A percentile compares a stretch with the other conserved stretches of the same genome.
These are phyloP conservation scores for Isatis lusitanica DNA, from an alignment of 441 rosid species.

Conservation along the genomic window DNA sequence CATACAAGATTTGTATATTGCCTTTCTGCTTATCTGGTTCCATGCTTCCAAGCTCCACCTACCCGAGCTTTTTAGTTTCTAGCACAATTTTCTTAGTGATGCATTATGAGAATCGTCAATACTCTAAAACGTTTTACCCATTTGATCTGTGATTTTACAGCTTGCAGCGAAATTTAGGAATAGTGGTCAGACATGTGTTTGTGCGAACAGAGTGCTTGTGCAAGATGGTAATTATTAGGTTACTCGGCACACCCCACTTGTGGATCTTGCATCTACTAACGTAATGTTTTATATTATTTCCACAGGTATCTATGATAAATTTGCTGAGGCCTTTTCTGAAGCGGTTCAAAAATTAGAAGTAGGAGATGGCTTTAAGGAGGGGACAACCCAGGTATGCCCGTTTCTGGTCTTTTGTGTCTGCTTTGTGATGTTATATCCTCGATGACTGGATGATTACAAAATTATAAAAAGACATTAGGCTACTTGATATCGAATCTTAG, in stretches of 20 bases:
- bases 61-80: not conserved
- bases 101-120: conserved; percentile 1
- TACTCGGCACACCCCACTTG: conserved; percentile 1
- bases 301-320: conserved; percentile 93
- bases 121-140: not conserved
- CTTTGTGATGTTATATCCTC: not conserved
- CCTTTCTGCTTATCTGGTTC: not conserved
- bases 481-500: not conserved
- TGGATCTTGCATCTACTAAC: conserved; percentile 14
- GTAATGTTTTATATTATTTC: not conserved
- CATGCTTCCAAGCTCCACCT: conserved; percentile 7
- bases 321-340: conserved; percentile 75
- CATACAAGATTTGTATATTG: not conserved
- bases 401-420: not conserved
- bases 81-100: not conserved
- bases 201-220: conserved; percentile 87
- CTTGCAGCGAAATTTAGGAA: conserved; percentile 95
- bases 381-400: conserved; percentile 63
- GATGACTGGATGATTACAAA: not conserved
- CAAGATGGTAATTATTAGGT: conserved; percentile 75
- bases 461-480: not conserved
- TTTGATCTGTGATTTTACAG: conserved; percentile 50
- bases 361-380: conserved; percentile 90
- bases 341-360: conserved; percentile 88
- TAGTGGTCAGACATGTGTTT: conserved; percentile 97